Base-by-base conservation (phyloP, 805 yeast species). In the Scheffersomyces stipitis region DNA sequence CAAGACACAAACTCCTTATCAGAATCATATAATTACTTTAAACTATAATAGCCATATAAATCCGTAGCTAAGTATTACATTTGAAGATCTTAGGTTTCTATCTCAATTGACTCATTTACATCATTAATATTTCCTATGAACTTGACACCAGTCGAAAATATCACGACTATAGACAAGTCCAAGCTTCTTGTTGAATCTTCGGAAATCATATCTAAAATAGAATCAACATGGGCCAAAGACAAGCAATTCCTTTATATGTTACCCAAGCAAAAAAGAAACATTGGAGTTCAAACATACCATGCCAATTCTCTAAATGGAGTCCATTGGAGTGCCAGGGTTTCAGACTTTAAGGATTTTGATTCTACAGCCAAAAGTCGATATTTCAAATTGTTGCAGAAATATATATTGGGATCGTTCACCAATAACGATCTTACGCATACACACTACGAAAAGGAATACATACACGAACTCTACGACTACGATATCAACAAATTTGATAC, bases 371-470 rank as follows among this genome's bases (percentile, higher is more conserved):
- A 40, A 36, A 40, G 36, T 14, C 34, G 36, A 18, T 40, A 42
- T 37, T 40, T 34, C 33, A 27, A 37, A n/a, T 27, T 28, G 15
- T 35, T 45, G 28, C 17, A 30, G 18, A 37, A 23, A 16, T 45
- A 42, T 22, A 18, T 45, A 13, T 26, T 42, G 13, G 49, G 49
- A 7, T 42, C 47, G 6, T 29, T 37, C 13, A 15, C 36, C 28
- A 48, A 48, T 30, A 26, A 44, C 18, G 43, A 41, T 14, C 35
- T 46, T 5, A 56, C 58, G 28, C 74, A 68, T 43, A 59, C 72
- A 13, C 58, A 57, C 15, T 60, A 58, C 33, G 74, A 69, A 43
- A 44, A 47, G 37, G 45, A 59, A 20, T 69, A 67, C 42, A 62
- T 69, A 28, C 58, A 62, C 23, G 67, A 62, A 24, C 40, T 67